phyloP scores from a whole-genome alignment of 1,284 basidiomycete species.

The Omphalotus olearius region DNA sequence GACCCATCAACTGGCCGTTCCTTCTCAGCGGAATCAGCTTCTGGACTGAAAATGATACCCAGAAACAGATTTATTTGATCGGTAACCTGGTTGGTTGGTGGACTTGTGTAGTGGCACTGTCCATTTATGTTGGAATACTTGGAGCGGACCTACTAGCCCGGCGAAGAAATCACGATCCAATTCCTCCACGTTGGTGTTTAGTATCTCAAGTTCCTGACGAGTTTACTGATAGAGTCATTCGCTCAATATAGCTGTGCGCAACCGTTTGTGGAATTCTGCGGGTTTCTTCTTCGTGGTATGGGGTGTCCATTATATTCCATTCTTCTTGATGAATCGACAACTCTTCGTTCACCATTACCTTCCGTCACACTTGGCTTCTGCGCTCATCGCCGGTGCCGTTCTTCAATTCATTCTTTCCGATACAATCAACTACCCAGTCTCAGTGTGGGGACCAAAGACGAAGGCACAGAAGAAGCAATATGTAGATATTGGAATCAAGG shows the following conservation, averaged over 20 bases:
- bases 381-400: conserved; percentile 87
- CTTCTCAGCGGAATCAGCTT: conserved; percentile 93
- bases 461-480: conserved; percentile 57
- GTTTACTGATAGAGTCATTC: conserved; percentile 5
- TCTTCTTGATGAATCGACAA: conserved; percentile 97
- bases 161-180: conserved; percentile 80
- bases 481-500: conserved; percentile 71
- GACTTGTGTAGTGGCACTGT: conserved; percentile 82
- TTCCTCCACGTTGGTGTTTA: conserved; percentile 71
- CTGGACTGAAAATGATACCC: conserved; percentile 86
- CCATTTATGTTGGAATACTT: conserved; percentile 86
- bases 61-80: conserved; percentile 94
- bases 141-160: conserved; percentile 88
- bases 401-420: conserved; percentile 92
- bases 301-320: conserved; percentile 95
- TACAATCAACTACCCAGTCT: conserved; percentile 91
- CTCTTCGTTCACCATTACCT: conserved; percentile 98
- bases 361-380: conserved; percentile 89
- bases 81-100: conserved; percentile 97
- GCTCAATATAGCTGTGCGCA: conserved; percentile 66
- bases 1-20: conserved; percentile 98
- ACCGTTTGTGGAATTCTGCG: conserved; percentile 90
- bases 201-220: conserved; percentile 5
- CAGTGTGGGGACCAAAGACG: conserved; percentile 58
- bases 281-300: conserved; percentile 95